Evolutionary conservation across 495 filamentous ascomycete genomes (phyloP).

Genomic region (Elaphomyces granulatus): DNA sequence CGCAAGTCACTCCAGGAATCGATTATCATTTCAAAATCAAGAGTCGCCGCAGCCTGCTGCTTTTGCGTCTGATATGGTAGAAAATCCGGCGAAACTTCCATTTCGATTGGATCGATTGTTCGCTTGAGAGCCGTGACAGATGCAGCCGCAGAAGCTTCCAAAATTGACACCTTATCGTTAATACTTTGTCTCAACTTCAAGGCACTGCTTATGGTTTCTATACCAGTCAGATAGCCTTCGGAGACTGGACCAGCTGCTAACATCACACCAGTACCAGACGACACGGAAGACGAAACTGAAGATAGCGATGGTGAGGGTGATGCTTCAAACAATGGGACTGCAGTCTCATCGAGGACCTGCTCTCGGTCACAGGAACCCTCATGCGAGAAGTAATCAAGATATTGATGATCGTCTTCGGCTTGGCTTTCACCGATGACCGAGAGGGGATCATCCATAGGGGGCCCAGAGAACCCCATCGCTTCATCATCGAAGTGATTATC

Average conservation of each 20-base stretch:
- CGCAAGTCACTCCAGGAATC: constrained; percentile 47
- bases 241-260: constrained; percentile 15
- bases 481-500: constrained; percentile 21
- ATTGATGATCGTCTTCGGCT: constrained; percentile 20
- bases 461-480: constrained; percentile 17
- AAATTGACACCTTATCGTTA: constrained; percentile 3
- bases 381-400: constrained; percentile 31
- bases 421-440: constrained; percentile 10
- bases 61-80: constrained; percentile 32
- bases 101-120: constrained; percentile 18
- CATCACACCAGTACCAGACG: constrained; percentile 32
- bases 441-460: constrained; percentile 23
- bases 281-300: constrained; percentile 29
- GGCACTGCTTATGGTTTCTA: neutral
- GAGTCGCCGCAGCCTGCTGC: neutral
- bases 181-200: neutral
- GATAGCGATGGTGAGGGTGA: constrained; percentile 35
- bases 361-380: constrained; percentile 13
- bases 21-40: constrained; percentile 21
- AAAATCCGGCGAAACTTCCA: constrained; percentile 20
- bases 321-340: constrained; percentile 26
- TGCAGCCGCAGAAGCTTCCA: constrained; percentile 17
- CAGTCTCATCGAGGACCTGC: constrained; percentile 25
- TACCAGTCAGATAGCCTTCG: neutral
- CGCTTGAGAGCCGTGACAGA: constrained; percentile 29